phyloP scores from a whole-genome alignment of 495 filamentous ascomycete genomes.

The Penicillium cinerascens region DNA sequence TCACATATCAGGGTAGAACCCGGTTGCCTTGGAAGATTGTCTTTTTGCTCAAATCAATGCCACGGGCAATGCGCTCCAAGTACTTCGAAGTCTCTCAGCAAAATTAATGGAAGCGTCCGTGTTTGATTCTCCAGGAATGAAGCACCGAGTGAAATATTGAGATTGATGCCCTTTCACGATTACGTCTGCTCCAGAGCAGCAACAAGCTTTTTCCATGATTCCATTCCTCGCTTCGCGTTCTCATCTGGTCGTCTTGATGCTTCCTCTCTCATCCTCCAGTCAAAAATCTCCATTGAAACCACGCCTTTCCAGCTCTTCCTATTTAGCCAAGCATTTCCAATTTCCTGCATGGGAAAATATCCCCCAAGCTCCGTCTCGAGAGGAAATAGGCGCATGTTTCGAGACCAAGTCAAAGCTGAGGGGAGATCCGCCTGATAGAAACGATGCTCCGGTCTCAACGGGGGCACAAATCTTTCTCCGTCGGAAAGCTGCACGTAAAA shows the following conservation, averaged over 20 bases:
- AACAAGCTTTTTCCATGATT: slow-evolving; percentile 16
- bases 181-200: background rate
- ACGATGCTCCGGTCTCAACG: background rate
- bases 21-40: no score
- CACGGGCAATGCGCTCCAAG: no score
- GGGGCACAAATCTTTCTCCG: background rate
- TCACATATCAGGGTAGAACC: no score
- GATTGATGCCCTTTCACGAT: background rate
- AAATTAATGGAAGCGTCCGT: no score
- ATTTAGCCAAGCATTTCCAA: slow-evolving; percentile 44
- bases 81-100: no score
- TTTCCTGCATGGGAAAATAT: background rate
- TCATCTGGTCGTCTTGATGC: slow-evolving; percentile 20
- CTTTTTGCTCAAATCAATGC: no score
- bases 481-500: background rate
- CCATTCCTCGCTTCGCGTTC: slow-evolving; percentile 18
- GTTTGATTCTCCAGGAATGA: no score
- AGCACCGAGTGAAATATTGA: no score
- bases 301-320: slow-evolving; percentile 63
- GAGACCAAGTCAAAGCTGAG: background rate
- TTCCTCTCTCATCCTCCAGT: slow-evolving; percentile 55
- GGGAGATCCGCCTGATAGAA: background rate
- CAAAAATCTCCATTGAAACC: slow-evolving; percentile 73
- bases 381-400: background rate
- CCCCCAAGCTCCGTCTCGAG: background rate